Base-by-base conservation (phyloP, 2,329 filamentous ascomycete genomes). In the Hirsutella thompsonii region DNA sequence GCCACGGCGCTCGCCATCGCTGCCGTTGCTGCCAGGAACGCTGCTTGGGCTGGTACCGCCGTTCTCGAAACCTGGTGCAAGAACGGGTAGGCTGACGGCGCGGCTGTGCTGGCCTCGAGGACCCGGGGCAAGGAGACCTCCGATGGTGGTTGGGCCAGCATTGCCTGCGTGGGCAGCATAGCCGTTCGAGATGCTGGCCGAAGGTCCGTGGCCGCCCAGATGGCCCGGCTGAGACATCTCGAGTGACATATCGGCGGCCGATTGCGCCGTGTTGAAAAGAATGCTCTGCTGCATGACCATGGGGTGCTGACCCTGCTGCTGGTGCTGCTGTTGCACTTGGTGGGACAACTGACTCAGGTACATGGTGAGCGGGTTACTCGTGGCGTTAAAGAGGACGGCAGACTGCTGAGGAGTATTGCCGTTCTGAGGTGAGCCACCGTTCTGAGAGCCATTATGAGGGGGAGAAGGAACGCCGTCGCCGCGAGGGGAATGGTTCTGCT, bases 291-390 rank as follows among this genome's bases (percentile, higher is more conserved):
- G 86, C 28, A 77, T 79, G 42, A 75, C 74, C 50, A 87, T 71
- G 33, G 77, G 73, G 48, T 88, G 80, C 49, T 83, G 76, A 49
- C 88, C 79, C 49, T 86, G 79, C 48, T 86, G 81, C 26, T 82
- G 76, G 46, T 87, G 83, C 49, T 89, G 83, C 38, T 78, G 74
- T 48, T 85, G 81, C 14, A 76, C 74, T 54, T 83, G 78, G 46
- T 81, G 76, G 19, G 79, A 80, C 21, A 90, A 76, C 55, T 93
- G 87, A 61, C 81, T 90, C 44, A 95, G 73, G 58, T 95, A 96
- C 77, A 95, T 79, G 20, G 89, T 94, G 59, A 96, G 63, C 1
- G 90, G 90, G 60, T 95, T 95, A 68, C 79, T 90, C 54, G 71
- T 82, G 39, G 77, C 79, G 59, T 89, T 92, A 60, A 94, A 77